Evolutionary conservation across 2,329 filamentous ascomycete genomes (phyloP), one percentile per base, ranked within the genome.

Genomic region (Sporothrix luriei): DNA sequence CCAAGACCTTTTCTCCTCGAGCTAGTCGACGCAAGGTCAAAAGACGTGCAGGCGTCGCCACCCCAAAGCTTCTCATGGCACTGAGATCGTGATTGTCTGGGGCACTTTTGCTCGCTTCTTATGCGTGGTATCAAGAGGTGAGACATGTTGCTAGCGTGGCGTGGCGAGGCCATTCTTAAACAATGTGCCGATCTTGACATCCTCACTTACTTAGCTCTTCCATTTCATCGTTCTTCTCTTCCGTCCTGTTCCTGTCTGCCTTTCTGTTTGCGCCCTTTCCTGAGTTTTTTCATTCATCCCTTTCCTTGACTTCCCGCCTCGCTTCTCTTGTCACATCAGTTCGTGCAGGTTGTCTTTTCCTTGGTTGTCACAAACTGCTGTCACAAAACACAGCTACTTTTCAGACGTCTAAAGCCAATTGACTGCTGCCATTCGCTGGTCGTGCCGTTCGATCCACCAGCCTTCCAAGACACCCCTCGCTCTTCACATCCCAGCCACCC

Each of bases 361-460:
- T 67, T 67, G 65, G 51, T 46, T 59, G 26, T 49, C 66, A 59
- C 66, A 26, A 49, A 68, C 65, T 33, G 14, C n/a, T 57, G 16
- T 67, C 52, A 49, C 66, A 68, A 66, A 40, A 66, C 43, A 43
- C 19, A 7, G 46, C 64, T 33, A 43, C 54, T 55, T 46, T 46
- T 54, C 49, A 66, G 64, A 66, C 49, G 13, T 49, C 1, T 3
- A 52, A 51, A 59, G 16, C 33, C 66, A 68, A 68, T 68, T 68
- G 26, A 51, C 43, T 7, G 33, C 51, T 68, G 43, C 54, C 24
- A 68, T 68, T 68, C 66, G 66, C 54, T 26, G 40, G 66, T 49
- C 43, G 26, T 24, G 48, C 62, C 62, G 62, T 54, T 19, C 29
- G 49, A 48, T 61, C 55, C 55, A 40, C 46, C 48, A 26, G 10